A percentile compares a stretch with the other conserved stretches of the same genome.
Conservation (phyloP, 2,329 filamentous ascomycete species). For the Fusarium brevicatenulatum region DNA sequence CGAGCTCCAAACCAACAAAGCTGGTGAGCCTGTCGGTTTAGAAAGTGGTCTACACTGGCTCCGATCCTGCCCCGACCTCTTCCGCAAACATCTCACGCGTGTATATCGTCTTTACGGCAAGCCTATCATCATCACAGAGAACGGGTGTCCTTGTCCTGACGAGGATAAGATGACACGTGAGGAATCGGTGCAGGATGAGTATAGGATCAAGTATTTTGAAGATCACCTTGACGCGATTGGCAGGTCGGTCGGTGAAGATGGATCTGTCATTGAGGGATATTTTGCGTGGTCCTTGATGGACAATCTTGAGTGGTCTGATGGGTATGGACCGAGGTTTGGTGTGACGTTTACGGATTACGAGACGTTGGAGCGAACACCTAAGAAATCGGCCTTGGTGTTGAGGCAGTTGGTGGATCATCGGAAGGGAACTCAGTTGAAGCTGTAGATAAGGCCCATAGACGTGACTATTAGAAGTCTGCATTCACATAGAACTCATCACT, state of each 20-base stretch:
- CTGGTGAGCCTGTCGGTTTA: neutral
- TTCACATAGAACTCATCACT: too few relatives aligned
- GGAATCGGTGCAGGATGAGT: conserved; percentile 51
- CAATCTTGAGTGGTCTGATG: conserved; percentile 33
- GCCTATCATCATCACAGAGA: conserved; percentile 31
- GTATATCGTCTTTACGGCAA: conserved; percentile 26
- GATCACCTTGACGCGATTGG: conserved; percentile 52
- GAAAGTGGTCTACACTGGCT: conserved; percentile 27
- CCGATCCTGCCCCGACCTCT: conserved; percentile 18
- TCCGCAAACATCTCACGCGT: conserved; percentile 24
- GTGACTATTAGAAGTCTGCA: too few relatives aligned
- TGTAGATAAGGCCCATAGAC: neutral
- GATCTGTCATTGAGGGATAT: conserved; percentile 12
- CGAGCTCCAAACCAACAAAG: conserved; percentile 20
- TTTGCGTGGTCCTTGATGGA: conserved; percentile 37
- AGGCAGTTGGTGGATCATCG: neutral
- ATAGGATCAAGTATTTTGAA: conserved; percentile 51
- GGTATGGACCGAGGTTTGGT: conserved; percentile 27
- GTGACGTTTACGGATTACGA: conserved; percentile 27
- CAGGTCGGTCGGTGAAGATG: conserved; percentile 18
- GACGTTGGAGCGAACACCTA: conserved; percentile 26
- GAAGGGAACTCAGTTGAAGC: neutral
- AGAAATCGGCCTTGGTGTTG: conserved; percentile 22
- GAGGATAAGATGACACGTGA: conserved; percentile 37
- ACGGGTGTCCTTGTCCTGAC: conserved; percentile 23